Percentiles rank a stretch among this genome's conserved stretches.
phyloP scores from a whole-genome alignment of 1,139 yeast genomes.

The Magnusiomyces tetraspermus region DNA sequence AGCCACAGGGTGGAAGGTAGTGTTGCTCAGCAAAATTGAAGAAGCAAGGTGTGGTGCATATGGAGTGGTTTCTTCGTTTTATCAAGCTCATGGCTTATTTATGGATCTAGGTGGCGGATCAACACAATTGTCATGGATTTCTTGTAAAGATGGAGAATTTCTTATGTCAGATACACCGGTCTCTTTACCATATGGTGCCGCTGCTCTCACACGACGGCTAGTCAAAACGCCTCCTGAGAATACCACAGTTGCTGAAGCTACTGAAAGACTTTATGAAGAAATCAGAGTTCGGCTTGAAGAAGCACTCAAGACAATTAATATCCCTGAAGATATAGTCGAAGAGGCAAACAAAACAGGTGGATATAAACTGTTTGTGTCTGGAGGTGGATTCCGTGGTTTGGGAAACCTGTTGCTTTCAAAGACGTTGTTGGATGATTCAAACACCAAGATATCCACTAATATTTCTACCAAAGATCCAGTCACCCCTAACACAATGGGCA shows the following conservation, averaged over 20 bases:
- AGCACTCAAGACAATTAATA: slow-evolving; percentile 39
- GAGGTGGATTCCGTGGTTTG: slow-evolving; percentile 59
- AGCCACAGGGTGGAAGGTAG: slow-evolving; percentile 55
- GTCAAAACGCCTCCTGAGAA: slow-evolving; percentile 34
- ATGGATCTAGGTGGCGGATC: slow-evolving; percentile 64
- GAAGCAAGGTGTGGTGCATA: slow-evolving; percentile 57
- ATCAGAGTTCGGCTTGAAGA: slow-evolving; percentile 30
- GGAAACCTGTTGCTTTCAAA: slow-evolving; percentile 47
- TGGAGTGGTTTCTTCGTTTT: slow-evolving; percentile 61
- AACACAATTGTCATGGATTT: slow-evolving; percentile 56
- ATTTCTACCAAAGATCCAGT: no score
- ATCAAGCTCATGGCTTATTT: slow-evolving; percentile 50
- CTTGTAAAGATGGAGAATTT: slow-evolving; percentile 44
- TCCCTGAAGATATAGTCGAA: slow-evolving; percentile 22
- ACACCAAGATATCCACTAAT: no score
- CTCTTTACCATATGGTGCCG: slow-evolving; percentile 59
- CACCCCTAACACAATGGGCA: no score
- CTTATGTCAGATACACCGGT: slow-evolving; percentile 46
- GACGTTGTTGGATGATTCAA: no score
- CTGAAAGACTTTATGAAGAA: slow-evolving; percentile 20
- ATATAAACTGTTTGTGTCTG: slow-evolving; percentile 50
- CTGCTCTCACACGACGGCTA: slow-evolving; percentile 47
- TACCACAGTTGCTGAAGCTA: neutral
- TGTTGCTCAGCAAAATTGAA: slow-evolving; percentile 45
- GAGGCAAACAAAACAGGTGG: slow-evolving; percentile 45